Evolutionary conservation across 2,329 filamentous ascomycete genomes (phyloP).

Genomic region (Aspergillus sp.): DNA sequence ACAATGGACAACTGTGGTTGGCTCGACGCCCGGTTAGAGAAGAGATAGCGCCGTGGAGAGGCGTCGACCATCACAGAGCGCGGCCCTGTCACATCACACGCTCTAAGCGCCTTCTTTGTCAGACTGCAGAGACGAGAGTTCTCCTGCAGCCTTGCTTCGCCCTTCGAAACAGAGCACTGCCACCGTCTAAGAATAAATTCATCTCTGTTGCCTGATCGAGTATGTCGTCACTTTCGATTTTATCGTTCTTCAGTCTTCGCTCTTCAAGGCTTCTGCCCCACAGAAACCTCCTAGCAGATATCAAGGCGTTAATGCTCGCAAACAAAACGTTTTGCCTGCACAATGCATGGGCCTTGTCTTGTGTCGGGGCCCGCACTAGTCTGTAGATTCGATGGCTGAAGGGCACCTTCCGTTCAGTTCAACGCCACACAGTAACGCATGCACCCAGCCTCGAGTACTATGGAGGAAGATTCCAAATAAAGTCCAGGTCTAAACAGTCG

Average conservation of each 20-base stretch:
- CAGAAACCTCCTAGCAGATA: neutral
- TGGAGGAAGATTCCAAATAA: conserved; percentile 4
- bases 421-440: neutral
- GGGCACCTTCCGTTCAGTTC: neutral
- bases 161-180: conserved; percentile 5
- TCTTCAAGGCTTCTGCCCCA: neutral
- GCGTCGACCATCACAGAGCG: conserved; percentile 21
- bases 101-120: conserved; percentile 5
- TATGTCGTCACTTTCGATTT: neutral
- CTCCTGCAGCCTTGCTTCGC: neutral
- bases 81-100: conserved; percentile 18
- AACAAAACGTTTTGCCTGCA: too few relatives aligned
- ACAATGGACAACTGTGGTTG: conserved; percentile 14
- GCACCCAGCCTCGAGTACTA: neutral
- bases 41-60: conserved; percentile 19
- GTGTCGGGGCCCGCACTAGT: too few relatives aligned
- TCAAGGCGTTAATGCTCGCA: neutral
- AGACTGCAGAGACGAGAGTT: neutral
- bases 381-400: too few relatives aligned
- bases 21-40: conserved; percentile 15
- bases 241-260: neutral
- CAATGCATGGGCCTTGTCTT: too few relatives aligned
- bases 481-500: neutral
- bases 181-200: conserved; percentile 8
- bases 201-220: neutral